These are phyloP conservation scores for Exophiala oligosperma DNA, from an alignment of 2,329 filamentous ascomycete species.

Conservation along the genomic window DNA sequence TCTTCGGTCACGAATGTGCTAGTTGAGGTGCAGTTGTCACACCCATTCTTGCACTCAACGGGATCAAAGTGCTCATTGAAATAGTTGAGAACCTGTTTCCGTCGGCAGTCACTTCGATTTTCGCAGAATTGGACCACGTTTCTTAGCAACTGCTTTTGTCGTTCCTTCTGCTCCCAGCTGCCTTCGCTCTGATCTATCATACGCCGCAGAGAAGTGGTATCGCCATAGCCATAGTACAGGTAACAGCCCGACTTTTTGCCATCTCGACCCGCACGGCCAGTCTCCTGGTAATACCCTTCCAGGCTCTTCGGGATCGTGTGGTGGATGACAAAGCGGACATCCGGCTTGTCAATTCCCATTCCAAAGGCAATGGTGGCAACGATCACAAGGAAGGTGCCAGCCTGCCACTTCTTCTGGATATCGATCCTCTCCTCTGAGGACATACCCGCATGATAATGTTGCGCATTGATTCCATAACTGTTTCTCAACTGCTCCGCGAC, in stretches of 20 bases:
- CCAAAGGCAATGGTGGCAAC: slow-evolving; percentile 98
- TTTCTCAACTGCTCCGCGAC: slow-evolving; percentile 68
- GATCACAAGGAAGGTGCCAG: slow-evolving; percentile 77
- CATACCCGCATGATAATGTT: slow-evolving; percentile 85
- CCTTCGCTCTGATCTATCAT: slow-evolving; percentile 85
- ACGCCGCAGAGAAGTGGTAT: slow-evolving; percentile 70
- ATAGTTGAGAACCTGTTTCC: slow-evolving; percentile 86
- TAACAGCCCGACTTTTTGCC: slow-evolving; percentile 85
- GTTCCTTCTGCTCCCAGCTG: slow-evolving; percentile 73
- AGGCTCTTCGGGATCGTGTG: slow-evolving; percentile 90
- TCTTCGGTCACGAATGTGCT: slow-evolving; percentile 71
- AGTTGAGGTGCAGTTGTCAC: slow-evolving; percentile 85
- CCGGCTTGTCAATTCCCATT: slow-evolving; percentile 99
- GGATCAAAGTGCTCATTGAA: slow-evolving; percentile 82
- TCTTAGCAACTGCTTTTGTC: slow-evolving; percentile 81
- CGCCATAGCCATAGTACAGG: slow-evolving; percentile 80
- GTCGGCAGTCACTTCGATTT: slow-evolving; percentile 81
- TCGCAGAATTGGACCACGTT: slow-evolving; percentile 86
- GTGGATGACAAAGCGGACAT: slow-evolving; percentile 96
- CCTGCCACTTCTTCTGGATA: slow-evolving; percentile 82
- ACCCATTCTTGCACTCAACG: slow-evolving; percentile 70
- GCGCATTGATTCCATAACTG: slow-evolving; percentile 66
- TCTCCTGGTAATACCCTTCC: slow-evolving; percentile 98
- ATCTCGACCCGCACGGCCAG: slow-evolving; percentile 89
- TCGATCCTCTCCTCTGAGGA: slow-evolving; percentile 64